Percentiles rank a stretch among this genome's conserved stretches.
These are phyloP conservation scores for Austropuccinia psidii DNA, from an alignment of 1,284 basidiomycete genomes.

Conservation along the genomic window DNA sequence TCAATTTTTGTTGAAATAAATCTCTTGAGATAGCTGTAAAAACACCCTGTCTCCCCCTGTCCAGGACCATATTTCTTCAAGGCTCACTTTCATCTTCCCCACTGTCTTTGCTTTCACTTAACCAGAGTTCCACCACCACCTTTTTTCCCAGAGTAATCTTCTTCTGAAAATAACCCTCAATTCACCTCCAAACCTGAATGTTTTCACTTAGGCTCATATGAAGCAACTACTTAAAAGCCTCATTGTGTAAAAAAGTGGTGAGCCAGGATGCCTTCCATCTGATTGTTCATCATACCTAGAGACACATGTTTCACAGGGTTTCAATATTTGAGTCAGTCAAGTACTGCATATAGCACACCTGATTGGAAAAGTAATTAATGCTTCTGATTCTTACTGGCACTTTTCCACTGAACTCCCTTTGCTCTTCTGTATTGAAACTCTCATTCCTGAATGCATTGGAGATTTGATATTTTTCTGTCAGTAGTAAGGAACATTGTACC, in stretches of 20 bases:
- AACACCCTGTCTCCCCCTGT: background rate
- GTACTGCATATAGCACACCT: slow-evolving; percentile 2
- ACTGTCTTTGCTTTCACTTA: background rate
- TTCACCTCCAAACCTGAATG: too few species aligned
- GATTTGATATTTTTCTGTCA: background rate
- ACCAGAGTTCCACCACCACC: background rate
- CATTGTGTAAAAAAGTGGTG: background rate
- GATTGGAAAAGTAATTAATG: background rate
- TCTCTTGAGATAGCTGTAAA: background rate
- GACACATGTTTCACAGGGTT: slow-evolving; percentile 6
- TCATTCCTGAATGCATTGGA: background rate
- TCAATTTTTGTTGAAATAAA: background rate
- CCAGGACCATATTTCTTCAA: background rate
- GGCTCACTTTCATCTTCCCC: background rate
- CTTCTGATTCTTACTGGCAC: background rate
- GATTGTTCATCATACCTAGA: slow-evolving; percentile 18
- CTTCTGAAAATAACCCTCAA: too few species aligned
- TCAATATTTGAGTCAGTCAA: slow-evolving; percentile 16
- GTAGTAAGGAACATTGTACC: background rate
- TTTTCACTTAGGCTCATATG: too few species aligned
- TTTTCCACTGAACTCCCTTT: background rate
- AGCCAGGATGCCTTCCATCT: slow-evolving; percentile 19
- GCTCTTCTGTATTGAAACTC: background rate
- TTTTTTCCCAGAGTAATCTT: background rate
- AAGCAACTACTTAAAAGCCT: background rate